Conservation (phyloP, 768 basidiomycete genomes). For the Pulveroboletus ravenelii region DNA sequence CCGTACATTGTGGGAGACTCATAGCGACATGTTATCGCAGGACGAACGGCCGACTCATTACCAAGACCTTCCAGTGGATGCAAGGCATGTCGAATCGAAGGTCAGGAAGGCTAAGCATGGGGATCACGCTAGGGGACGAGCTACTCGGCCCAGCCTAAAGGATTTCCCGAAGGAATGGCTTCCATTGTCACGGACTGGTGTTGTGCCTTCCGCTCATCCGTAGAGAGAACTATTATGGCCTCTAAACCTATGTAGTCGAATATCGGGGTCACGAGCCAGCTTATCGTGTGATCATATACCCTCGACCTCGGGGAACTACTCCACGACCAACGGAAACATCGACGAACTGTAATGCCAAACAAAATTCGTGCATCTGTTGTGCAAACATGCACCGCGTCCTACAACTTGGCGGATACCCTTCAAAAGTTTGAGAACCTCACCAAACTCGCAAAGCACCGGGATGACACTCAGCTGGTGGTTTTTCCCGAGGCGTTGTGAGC, state of each 20-base stretch:
- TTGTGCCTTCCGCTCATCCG: conserved; percentile 1
- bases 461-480: conserved; percentile 45
- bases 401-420: conserved; percentile 42
- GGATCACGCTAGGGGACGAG: conserved; percentile 56
- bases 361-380: conserved; percentile 48
- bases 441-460: conserved; percentile 42
- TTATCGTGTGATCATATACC: background rate
- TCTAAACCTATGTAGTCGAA: conserved; percentile 1
- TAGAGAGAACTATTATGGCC: conserved; percentile 9
- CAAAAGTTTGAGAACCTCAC: conserved; percentile 46
- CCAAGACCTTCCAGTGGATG: conserved; percentile 75
- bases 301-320: background rate
- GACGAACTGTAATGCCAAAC: conserved; percentile 21
- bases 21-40: conserved; percentile 19
- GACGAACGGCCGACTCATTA: conserved; percentile 36
- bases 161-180: conserved; percentile 91
- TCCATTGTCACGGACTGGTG: conserved; percentile 21
- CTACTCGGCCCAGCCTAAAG: conserved; percentile 57
- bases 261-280: background rate
- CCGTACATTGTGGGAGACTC: conserved; percentile 3
- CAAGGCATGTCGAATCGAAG: conserved; percentile 72
- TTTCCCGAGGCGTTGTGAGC: conserved; percentile 59
- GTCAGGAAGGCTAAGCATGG: conserved; percentile 68
- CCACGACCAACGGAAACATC: background rate
- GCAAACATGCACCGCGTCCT: conserved; percentile 47